Conservation (phyloP, 2,329 filamentous ascomycete genomes). For the Alternaria arbusti region DNA sequence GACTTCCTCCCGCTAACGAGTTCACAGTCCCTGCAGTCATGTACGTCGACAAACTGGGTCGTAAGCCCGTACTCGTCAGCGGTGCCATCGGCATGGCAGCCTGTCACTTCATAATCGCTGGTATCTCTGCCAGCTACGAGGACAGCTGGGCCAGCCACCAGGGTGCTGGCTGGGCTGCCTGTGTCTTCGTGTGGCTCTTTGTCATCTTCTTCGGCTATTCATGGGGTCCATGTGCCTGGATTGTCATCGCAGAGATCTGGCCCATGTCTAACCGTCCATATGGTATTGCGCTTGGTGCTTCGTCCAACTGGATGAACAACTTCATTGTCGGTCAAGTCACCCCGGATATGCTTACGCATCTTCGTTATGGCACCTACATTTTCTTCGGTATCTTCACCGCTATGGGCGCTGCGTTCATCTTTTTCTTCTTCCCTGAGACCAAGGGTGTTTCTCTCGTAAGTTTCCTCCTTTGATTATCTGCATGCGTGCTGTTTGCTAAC, state of each 20-base stretch:
- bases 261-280: slow-evolving; percentile 71
- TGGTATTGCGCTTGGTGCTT: slow-evolving; percentile 72
- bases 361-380: slow-evolving; percentile 75
- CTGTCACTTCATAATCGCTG: slow-evolving; percentile 74
- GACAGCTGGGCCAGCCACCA: slow-evolving; percentile 62
- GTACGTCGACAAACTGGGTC: slow-evolving; percentile 70
- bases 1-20: background rate
- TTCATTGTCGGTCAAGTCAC: slow-evolving; percentile 72
- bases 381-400: slow-evolving; percentile 72
- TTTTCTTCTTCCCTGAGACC: slow-evolving; percentile 61
- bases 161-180: slow-evolving; percentile 73
- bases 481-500: background rate
- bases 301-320: slow-evolving; percentile 57
- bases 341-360: slow-evolving; percentile 68
- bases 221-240: slow-evolving; percentile 78
- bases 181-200: slow-evolving; percentile 75
- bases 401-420: slow-evolving; percentile 64
- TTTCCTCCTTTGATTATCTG: slow-evolving; percentile 52
- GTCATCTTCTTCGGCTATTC: slow-evolving; percentile 77
- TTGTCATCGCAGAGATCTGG: slow-evolving; percentile 77
- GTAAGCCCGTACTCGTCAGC: slow-evolving; percentile 66
- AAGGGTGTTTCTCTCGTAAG: slow-evolving; percentile 54
- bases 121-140: slow-evolving; percentile 70
- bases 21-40: slow-evolving; percentile 63
- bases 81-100: slow-evolving; percentile 73